Base-by-base conservation (phyloP, 2,329 filamentous ascomycete species). In the Alternaria gaisen region DNA sequence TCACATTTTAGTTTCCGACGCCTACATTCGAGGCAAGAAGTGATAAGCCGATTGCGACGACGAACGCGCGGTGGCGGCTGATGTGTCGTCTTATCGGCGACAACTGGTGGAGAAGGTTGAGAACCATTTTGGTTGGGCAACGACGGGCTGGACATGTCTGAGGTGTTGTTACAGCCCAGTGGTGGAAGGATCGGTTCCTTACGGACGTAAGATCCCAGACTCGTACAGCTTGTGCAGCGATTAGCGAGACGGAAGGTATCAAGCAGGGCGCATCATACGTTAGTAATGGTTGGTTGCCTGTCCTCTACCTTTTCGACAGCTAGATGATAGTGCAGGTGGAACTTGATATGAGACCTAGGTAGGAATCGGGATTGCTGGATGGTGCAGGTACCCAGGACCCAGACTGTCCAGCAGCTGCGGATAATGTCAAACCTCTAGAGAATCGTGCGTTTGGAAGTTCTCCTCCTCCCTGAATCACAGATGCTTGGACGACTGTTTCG, bases 1-100 rank as follows among this genome's bases (percentile, higher is more conserved):
- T 92, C 89, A 80, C 91, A 94, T 76, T 91, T 92, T 57, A 93
- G 82, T 79, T 94, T 94, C 41, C 91, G 86, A 22, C 90, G 86
- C 40, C 91, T 86, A 73, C 77, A 79, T 63, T 79, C 77, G 18
- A 79, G 72, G 54, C 77, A 79, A 5, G 76, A 78, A 16, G 72
- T 78, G 52, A 79, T 79, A 26, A 79, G 57, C 30, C 77, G 74
- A 58, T 79, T 79, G 38, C 77, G 71, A 43, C 77, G 75, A 16
- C 77, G 75, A 22, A 78, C 71, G 26, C 74, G 72, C 16, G 71
- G 69, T 28, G 73, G 74, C 30, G 69, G 63, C 47, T 61, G 68
- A 9, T 64, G 67, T 3, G 60, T 18, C 60, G 61, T 69, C 42
- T 52, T 68, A 5, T 73, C 71, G 40, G 53, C 43, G 18, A 44